Conservation (phyloP, 2,329 filamentous ascomycete species). For the Verticillium alfalfae region DNA sequence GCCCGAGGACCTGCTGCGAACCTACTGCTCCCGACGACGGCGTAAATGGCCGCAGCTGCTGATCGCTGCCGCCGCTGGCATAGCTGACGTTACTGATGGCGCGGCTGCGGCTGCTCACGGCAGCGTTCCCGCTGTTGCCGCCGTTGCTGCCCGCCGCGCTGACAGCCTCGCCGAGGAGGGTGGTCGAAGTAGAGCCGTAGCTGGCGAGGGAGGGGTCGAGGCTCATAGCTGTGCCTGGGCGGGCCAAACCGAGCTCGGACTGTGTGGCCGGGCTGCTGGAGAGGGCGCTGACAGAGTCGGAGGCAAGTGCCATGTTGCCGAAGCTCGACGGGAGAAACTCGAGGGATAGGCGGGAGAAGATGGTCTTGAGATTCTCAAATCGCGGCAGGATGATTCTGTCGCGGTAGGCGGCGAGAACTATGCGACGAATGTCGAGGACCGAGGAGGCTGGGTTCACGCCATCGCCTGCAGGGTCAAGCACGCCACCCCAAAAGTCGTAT, state of each 20-base stretch:
- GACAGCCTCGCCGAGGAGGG: constrained; percentile 65
- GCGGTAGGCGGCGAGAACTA: constrained; percentile 82
- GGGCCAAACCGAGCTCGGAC: constrained; percentile 30
- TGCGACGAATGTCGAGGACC: constrained; percentile 77
- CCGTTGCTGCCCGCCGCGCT: constrained; percentile 40
- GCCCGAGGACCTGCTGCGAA: constrained; percentile 20
- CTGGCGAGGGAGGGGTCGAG: constrained; percentile 70
- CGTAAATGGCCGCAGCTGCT: constrained; percentile 45
- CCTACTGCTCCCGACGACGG: constrained; percentile 26
- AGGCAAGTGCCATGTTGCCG: constrained; percentile 45
- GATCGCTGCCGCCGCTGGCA: constrained; percentile 44
- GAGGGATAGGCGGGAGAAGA: constrained; percentile 83
- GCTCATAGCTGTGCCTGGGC: constrained; percentile 70
- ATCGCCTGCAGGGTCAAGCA: constrained; percentile 35
- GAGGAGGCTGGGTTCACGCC: constrained; percentile 41
- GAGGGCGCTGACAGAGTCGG: constrained; percentile 39
- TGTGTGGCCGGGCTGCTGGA: constrained; percentile 46
- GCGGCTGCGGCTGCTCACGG: constrained; percentile 60
- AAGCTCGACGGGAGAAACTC: constrained; percentile 62
- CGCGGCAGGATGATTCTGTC: constrained; percentile 84
- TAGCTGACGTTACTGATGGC: constrained; percentile 82
- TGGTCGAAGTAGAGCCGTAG: constrained; percentile 75
- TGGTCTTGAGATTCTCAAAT: constrained; percentile 81
- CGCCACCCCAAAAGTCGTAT: constrained; percentile 82
- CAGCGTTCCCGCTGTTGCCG: constrained; percentile 23